phyloP scores from a whole-genome alignment of 768 basidiomycete genomes.

The Podaxis sp. region DNA sequence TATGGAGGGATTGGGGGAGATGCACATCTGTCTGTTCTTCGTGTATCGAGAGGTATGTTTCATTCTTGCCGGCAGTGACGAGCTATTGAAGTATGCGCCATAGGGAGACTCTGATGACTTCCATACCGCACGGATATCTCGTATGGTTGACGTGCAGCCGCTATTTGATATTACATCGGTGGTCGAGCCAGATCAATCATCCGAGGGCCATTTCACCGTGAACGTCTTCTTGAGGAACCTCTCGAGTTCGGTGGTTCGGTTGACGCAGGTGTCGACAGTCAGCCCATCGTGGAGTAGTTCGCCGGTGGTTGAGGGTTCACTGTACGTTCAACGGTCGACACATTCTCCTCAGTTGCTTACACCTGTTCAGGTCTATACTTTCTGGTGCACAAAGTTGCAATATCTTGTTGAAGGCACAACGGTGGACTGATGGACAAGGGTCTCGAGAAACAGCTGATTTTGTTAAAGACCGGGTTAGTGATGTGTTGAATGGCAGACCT shows the following conservation, averaged over 20 bases:
- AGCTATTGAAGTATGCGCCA: constrained; percentile 20
- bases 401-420: constrained; percentile 10
- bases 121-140: constrained; percentile 50
- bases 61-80: neutral
- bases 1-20: constrained; percentile 6
- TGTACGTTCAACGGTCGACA: constrained; percentile 35
- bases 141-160: constrained; percentile 55
- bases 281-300: constrained; percentile 68
- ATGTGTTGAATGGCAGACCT: constrained; percentile 10
- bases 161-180: constrained; percentile 50
- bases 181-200: constrained; percentile 45
- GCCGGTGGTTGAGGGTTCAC: constrained; percentile 27
- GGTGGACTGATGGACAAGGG: constrained; percentile 15
- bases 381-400: constrained; percentile 10
- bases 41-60: constrained; percentile 55
- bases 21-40: constrained; percentile 11
- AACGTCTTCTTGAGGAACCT: constrained; percentile 55
- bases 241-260: constrained; percentile 33
- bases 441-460: constrained; percentile 13
- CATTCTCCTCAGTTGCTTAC: constrained; percentile 4
- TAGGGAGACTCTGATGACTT: constrained; percentile 50
- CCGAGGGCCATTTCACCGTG: constrained; percentile 46
- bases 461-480: constrained; percentile 5
- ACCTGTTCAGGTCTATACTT: constrained; percentile 7
- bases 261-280: constrained; percentile 58